Evolutionary conservation across 2,329 filamentous ascomycete genomes (phyloP).

Genomic region (Tricladium varicosporioides): DNA sequence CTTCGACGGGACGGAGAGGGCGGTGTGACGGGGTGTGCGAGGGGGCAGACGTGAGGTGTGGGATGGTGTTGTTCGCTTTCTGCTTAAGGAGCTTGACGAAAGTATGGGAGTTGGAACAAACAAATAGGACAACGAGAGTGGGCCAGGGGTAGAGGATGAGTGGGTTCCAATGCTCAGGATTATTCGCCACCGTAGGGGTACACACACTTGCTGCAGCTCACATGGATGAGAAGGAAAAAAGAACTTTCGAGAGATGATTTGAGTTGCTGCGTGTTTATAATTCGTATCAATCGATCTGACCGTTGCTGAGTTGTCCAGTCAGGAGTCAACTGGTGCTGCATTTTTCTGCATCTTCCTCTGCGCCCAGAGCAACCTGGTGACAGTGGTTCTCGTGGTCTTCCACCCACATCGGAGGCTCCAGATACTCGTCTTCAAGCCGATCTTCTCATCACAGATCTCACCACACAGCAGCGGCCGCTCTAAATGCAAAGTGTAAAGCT

Average conservation of each 20-base stretch:
- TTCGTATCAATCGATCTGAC: not conserved
- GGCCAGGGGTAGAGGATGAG: conserved; percentile 6
- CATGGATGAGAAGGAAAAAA: not conserved
- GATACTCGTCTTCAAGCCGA: not conserved
- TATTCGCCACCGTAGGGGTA: not conserved
- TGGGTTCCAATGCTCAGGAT: not conserved
- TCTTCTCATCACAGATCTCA: not conserved
- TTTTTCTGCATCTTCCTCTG: not conserved
- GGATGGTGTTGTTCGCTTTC: conserved; percentile 10
- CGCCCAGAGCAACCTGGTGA: conserved; percentile 2
- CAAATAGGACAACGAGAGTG: conserved; percentile 18
- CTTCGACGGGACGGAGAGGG: conserved; percentile 6
- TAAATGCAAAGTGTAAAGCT: not conserved
- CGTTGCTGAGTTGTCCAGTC: not conserved
- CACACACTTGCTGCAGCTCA: not conserved
- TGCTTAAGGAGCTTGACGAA: not conserved
- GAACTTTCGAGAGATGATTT: not conserved
- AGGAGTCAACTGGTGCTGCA: not conserved
- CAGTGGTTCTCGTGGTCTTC: not conserved
- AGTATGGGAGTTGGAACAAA: conserved; percentile 18
- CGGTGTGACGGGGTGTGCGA: conserved; percentile 19
- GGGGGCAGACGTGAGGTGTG: conserved; percentile 7
- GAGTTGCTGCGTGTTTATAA: not conserved
- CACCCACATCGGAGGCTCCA: not conserved
- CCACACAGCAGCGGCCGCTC: not conserved